Conservation (phyloP, 305 asterid genomes). For the Fraxinus platypoda region DNA sequence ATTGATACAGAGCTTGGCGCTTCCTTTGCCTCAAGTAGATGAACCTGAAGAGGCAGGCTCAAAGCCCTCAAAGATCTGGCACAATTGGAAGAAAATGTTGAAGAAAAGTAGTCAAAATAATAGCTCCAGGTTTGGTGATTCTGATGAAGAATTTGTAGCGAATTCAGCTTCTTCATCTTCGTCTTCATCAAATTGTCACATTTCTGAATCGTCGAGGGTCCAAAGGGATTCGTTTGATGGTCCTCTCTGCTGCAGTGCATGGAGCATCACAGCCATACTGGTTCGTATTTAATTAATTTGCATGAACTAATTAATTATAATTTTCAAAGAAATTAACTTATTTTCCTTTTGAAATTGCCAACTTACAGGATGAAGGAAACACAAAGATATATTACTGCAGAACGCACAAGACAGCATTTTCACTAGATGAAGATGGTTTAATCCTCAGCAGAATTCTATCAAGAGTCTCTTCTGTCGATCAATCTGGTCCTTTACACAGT, state of each 20-base stretch:
- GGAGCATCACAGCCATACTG: constrained; percentile 49
- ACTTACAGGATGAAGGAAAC: constrained; percentile 50
- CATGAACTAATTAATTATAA: background rate
- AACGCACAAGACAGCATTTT: constrained; percentile 43
- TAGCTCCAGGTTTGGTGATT: constrained; percentile 30
- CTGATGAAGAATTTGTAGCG: constrained; percentile 35
- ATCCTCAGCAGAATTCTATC: constrained; percentile 36
- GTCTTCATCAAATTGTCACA: constrained; percentile 25
- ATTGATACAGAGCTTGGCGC: constrained; percentile 43
- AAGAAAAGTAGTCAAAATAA: constrained; percentile 22
- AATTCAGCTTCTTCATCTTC: constrained; percentile 38
- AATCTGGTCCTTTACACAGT: constrained; percentile 34
- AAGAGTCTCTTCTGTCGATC: constrained; percentile 39
- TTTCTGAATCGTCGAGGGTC: constrained; percentile 27
- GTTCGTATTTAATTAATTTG: constrained; percentile 31
- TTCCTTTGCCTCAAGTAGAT: constrained; percentile 45
- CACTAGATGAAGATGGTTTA: constrained; percentile 36
- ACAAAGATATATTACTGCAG: constrained; percentile 44
- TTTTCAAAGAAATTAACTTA: background rate
- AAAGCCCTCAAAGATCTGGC: constrained; percentile 24
- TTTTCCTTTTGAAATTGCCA: background rate
- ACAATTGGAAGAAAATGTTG: constrained; percentile 37
- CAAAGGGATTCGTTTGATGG: constrained; percentile 29
- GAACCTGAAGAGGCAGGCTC: constrained; percentile 21
- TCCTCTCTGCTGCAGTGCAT: constrained; percentile 52